Percentiles rank a stretch among this genome's conserved stretches.
Evolutionary conservation across 2,329 filamentous ascomycete species (phyloP).

Genomic region (Cadophora malorum): DNA sequence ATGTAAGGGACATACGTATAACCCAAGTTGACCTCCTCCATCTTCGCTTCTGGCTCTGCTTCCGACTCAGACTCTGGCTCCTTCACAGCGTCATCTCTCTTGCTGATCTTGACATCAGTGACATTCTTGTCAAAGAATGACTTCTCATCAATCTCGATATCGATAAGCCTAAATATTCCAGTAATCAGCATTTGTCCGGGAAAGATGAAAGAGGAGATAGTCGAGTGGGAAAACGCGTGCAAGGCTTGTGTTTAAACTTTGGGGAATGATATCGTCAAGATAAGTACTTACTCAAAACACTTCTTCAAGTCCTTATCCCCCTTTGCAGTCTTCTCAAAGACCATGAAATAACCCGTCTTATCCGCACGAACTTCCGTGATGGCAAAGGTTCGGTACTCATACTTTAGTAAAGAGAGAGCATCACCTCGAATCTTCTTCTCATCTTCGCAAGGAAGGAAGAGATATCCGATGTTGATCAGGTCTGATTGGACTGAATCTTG

Average conservation of each 20-base stretch:
- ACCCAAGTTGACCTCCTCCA: neutral
- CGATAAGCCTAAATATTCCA: neutral
- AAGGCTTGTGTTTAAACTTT: too few species aligned
- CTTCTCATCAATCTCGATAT: neutral
- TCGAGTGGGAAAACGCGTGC: too few species aligned
- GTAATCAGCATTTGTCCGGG: neutral
- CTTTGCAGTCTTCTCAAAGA: slow-evolving; percentile 11
- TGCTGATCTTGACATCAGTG: slow-evolving; percentile 10
- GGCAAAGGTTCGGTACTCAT: slow-evolving; percentile 1
- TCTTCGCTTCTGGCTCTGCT: neutral
- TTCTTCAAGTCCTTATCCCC: slow-evolving; percentile 11
- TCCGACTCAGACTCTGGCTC: neutral
- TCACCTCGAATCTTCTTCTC: slow-evolving; percentile 11
- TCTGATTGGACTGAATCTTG: neutral
- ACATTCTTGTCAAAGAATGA: slow-evolving; percentile 15
- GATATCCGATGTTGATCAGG: neutral
- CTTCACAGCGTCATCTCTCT: slow-evolving; percentile 8
- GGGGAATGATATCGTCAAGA: neutral
- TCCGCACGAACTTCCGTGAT: slow-evolving; percentile 6
- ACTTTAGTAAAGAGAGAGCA: neutral
- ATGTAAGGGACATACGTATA: slow-evolving; percentile 4
- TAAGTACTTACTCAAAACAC: slow-evolving; percentile 4
- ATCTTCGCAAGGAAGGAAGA: slow-evolving; percentile 2
- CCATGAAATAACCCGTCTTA: slow-evolving; percentile 10
- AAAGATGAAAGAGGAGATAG: neutral